Conservation (phyloP, 169 alveolate genomes). For the Cryptosporidium tyzzeri region DNA sequence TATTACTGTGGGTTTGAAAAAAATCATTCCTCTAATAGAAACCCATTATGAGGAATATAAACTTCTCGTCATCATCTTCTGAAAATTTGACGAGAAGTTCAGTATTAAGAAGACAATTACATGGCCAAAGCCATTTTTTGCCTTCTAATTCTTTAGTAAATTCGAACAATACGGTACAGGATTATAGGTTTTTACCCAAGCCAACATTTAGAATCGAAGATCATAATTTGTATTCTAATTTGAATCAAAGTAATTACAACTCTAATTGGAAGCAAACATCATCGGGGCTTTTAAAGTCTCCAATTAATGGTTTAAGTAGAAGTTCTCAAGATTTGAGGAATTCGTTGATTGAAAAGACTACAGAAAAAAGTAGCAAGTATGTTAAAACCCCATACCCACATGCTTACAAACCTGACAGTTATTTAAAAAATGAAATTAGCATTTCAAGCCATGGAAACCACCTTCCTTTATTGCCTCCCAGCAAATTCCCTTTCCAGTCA, state of each 20-base stretch:
- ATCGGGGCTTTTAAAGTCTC: not conserved
- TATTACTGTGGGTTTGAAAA: constrained; percentile 18
- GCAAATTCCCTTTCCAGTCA: not conserved
- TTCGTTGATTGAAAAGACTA: not conserved
- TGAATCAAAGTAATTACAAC: not conserved
- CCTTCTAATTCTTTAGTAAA: constrained; percentile 2
- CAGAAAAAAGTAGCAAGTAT: not conserved
- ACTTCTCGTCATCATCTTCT: constrained; percentile 63
- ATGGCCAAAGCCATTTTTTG: constrained; percentile 11
- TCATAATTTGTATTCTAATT: not conserved
- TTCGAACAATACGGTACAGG: constrained; percentile 27
- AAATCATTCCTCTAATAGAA: constrained; percentile 14
- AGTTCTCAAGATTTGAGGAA: not conserved
- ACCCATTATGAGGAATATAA: constrained; percentile 46
- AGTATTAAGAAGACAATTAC: not conserved
- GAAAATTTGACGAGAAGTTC: constrained; percentile 41
- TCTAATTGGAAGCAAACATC: not conserved
- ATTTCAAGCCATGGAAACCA: not conserved
- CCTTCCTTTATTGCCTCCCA: constrained; percentile 59
- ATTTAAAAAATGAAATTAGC: not conserved
- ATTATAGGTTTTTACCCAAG: constrained; percentile 43
- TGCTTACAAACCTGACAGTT: not conserved
- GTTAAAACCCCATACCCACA: constrained; percentile 8
- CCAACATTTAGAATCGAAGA: not conserved
- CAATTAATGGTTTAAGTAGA: constrained; percentile 4